Conservation (phyloP, 2,329 filamentous ascomycete species). For the Alternaria sp. region DNA sequence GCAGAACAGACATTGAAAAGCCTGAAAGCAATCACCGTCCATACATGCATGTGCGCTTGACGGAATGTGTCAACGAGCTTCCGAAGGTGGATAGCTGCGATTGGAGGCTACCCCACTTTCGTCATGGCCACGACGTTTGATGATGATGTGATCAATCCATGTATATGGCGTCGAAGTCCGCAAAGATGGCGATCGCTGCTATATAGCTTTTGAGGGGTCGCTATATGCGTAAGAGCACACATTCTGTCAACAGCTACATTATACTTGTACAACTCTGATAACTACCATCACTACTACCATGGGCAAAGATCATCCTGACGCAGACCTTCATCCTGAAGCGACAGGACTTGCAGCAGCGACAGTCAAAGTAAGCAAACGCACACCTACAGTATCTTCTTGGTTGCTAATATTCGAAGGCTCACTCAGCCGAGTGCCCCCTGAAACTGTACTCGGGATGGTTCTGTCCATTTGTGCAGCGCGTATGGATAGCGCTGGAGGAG, state of each 20-base stretch:
- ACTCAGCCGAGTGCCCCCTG: conserved; percentile 54
- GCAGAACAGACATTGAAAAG: background rate
- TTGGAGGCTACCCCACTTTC: conserved; percentile 21
- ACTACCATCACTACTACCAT: conserved; percentile 18
- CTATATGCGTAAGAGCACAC: background rate
- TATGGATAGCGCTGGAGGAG: conserved; percentile 75
- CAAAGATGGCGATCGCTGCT: background rate
- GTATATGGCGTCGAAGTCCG: background rate
- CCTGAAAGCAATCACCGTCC: background rate
- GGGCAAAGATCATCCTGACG: conserved; percentile 44
- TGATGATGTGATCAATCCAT: conserved; percentile 15
- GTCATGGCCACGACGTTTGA: conserved; percentile 15
- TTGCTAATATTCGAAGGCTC: conserved; percentile 27
- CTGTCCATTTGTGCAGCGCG: conserved; percentile 71
- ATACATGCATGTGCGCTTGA: background rate
- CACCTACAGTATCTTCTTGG: background rate
- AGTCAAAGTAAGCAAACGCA: conserved; percentile 29
- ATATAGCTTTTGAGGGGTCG: background rate
- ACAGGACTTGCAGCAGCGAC: conserved; percentile 40
- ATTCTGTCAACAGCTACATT: background rate
- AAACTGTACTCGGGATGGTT: conserved; percentile 80
- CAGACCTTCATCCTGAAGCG: conserved; percentile 44
- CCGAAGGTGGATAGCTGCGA: conserved; percentile 10
- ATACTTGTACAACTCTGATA: background rate
- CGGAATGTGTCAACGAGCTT: background rate